phyloP scores from a whole-genome alignment of 2,329 filamentous ascomycete genomes.

The Talaromyces funiculosus region DNA sequence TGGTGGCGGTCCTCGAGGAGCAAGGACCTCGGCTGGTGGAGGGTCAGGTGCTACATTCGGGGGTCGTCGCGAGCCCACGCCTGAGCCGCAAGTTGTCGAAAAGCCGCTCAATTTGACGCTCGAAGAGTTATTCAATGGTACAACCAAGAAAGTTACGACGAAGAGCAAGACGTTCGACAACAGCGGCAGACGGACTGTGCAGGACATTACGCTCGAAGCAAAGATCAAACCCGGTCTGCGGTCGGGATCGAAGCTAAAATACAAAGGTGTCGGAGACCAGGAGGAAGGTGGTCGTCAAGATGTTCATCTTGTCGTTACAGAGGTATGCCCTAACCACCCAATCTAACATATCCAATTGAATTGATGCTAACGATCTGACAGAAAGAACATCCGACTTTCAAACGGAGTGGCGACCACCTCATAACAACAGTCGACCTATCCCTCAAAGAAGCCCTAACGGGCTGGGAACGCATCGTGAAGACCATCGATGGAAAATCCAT shows the following conservation, averaged over 20 bases:
- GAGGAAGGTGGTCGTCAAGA: conserved; percentile 95
- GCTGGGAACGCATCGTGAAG: conserved; percentile 84
- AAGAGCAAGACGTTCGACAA: conserved; percentile 92
- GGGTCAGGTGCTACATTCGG: conserved; percentile 24
- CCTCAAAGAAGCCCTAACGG: conserved; percentile 89
- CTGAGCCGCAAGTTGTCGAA: conserved; percentile 88
- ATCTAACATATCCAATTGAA: no score
- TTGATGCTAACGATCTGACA: conserved; percentile 31
- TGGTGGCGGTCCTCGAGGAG: conserved; percentile 30
- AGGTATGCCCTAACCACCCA: conserved; percentile 58
- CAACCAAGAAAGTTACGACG: conserved; percentile 96
- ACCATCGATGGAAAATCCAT: conserved; percentile 92
- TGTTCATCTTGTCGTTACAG: conserved; percentile 87
- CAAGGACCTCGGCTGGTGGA: conserved; percentile 24
- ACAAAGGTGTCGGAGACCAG: conserved; percentile 94
- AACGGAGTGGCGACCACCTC: conserved; percentile 82
- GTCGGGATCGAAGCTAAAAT: conserved; percentile 97
- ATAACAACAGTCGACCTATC: conserved; percentile 71
- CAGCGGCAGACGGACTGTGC: conserved; percentile 73
- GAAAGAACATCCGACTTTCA: conserved; percentile 83
- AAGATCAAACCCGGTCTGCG: conserved; percentile 94
- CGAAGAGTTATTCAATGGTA: conserved; percentile 82
- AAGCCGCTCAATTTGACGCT: conserved; percentile 72
- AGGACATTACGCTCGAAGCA: conserved; percentile 87
- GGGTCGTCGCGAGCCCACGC: conserved; percentile 48